Percentiles rank a stretch among this genome's conserved stretches.
These are phyloP conservation scores for Prunus campanulata DNA, from an alignment of 306 rosid species.

Conservation along the genomic window DNA sequence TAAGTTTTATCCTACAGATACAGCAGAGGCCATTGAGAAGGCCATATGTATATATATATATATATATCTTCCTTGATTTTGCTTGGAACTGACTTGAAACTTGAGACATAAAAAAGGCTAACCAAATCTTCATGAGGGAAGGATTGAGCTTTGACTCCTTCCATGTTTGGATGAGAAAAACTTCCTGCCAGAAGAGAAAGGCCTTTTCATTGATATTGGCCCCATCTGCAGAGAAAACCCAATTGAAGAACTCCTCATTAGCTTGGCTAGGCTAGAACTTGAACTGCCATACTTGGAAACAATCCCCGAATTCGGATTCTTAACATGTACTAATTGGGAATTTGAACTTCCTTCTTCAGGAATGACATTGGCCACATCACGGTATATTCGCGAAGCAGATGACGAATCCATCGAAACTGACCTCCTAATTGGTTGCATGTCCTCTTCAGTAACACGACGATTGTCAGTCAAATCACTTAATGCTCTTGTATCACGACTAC, in stretches of 20 bases:
- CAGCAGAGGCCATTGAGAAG: neutral
- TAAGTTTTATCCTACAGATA: neutral
- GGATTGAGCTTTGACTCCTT: conserved; percentile 51
- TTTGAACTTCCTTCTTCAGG: conserved; percentile 31
- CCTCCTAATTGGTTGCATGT: conserved; percentile 36
- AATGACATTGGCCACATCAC: conserved; percentile 24
- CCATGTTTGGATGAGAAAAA: conserved; percentile 28
- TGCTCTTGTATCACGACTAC: conserved; percentile 21
- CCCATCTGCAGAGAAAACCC: conserved; percentile 45
- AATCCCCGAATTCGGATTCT: conserved; percentile 4
- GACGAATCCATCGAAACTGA: conserved; percentile 41
- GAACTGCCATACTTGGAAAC: conserved; percentile 31
- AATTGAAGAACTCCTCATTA: conserved; percentile 35
- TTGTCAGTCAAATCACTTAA: conserved; percentile 20
- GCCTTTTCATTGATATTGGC: conserved; percentile 40
- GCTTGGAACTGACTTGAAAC: neutral
- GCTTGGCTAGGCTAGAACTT: conserved; percentile 24
- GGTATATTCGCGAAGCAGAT: conserved; percentile 28
- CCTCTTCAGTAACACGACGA: conserved; percentile 22
- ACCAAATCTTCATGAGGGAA: conserved; percentile 32
- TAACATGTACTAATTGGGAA: conserved; percentile 3
- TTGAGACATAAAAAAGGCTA: neutral
- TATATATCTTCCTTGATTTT: neutral
- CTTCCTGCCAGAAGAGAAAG: conserved; percentile 36
- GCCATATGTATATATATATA: neutral